These are phyloP conservation scores for Paecilomyces niveus DNA, from an alignment of 2,329 filamentous ascomycete genomes.

Conservation along the genomic window DNA sequence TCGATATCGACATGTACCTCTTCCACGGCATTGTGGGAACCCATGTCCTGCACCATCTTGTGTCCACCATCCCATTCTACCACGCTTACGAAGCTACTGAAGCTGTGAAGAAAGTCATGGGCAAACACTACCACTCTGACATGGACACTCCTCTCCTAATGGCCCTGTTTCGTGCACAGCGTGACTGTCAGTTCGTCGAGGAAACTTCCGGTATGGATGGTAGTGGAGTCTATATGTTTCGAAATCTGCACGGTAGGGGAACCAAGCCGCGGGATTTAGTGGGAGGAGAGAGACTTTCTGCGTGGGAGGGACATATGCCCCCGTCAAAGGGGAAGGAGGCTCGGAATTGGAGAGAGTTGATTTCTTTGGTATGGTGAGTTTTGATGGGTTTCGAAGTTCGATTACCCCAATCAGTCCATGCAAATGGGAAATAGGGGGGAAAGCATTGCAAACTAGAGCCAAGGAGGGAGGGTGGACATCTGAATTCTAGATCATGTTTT, in stretches of 20 bases:
- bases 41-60: not conserved
- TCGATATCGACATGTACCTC: conserved; percentile 48
- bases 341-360: not conserved
- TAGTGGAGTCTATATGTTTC: not conserved
- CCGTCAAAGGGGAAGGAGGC: not conserved
- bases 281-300: not conserved
- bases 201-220: not conserved
- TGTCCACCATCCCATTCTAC: not conserved
- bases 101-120: not conserved
- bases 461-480: not conserved
- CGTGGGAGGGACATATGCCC: not conserved
- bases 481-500: not conserved
- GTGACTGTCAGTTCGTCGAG: not conserved
- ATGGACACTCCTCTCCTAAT: not conserved
- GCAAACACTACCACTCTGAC: not conserved
- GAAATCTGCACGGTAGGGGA: not conserved
- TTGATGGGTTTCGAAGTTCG: not conserved
- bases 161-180: not conserved
- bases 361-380: not conserved
- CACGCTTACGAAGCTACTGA: not conserved
- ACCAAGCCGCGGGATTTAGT: not conserved
- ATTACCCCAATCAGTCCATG: not conserved
- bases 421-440: not conserved
- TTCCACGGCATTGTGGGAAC: conserved; percentile 56
- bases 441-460: not conserved